phyloP scores from a whole-genome alignment of 176 grass and related monocot species.

The Metroxylon sagu region DNA sequence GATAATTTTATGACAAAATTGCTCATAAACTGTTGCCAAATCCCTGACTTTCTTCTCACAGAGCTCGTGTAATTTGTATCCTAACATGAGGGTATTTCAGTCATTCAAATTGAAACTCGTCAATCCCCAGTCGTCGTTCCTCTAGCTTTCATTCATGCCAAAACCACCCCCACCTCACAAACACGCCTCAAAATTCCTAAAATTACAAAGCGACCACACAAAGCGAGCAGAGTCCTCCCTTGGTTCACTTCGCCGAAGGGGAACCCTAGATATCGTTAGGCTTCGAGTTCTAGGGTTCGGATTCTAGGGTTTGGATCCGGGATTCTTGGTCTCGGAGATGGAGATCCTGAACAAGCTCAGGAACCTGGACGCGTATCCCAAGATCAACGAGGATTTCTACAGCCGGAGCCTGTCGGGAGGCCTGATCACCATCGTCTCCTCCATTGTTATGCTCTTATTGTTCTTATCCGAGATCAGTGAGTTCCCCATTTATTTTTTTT shows the following conservation, averaged over 20 bases:
- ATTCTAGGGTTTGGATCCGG: not conserved
- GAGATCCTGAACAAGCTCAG: slow-evolving; percentile 78
- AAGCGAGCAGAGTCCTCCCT: no score
- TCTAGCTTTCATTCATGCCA: no score
- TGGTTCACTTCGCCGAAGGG: not conserved
- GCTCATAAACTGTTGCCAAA: no score
- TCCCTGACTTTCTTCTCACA: no score
- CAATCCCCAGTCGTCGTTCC: no score
- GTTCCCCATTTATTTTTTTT: slow-evolving; percentile 6
- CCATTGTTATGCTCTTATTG: slow-evolving; percentile 73
- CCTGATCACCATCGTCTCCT: slow-evolving; percentile 85
- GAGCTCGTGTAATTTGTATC: no score
- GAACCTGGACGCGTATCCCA: slow-evolving; percentile 93
- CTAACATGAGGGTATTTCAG: no score
- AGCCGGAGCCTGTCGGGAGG: slow-evolving; percentile 89
- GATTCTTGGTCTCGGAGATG: slow-evolving; percentile 29
- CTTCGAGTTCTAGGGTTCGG: not conserved
- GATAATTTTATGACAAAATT: no score
- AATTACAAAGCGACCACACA: no score
- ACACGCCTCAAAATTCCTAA: no score
- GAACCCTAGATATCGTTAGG: not conserved
- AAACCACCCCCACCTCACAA: no score
- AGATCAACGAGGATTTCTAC: slow-evolving; percentile 99
- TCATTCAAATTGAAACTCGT: no score
- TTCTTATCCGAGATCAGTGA: slow-evolving; percentile 98